These are phyloP conservation scores for Laguncularia racemosa DNA, from an alignment of 345 rosid genomes.

Conservation along the genomic window DNA sequence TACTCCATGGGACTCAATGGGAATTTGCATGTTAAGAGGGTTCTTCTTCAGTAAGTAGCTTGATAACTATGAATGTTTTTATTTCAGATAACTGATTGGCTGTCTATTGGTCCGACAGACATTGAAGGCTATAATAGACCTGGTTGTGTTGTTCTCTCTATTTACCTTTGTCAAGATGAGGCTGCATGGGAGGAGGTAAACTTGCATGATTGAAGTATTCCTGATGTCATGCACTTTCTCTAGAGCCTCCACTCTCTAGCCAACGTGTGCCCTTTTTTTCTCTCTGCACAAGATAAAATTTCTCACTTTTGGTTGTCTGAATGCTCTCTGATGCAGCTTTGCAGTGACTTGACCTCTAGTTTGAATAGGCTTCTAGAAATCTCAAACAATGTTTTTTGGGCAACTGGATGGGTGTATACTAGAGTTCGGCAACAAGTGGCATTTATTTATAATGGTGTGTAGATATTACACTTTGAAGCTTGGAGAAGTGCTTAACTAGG, in stretches of 20 bases:
- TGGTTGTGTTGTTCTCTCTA: slow-evolving; percentile 80
- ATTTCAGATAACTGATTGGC: slow-evolving; percentile 88
- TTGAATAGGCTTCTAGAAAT: slow-evolving; percentile 73
- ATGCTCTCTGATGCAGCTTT: slow-evolving; percentile 43
- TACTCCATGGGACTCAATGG: slow-evolving; percentile 20
- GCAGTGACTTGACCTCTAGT: slow-evolving; percentile 60
- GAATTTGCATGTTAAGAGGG: not conserved
- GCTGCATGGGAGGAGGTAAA: slow-evolving; percentile 92
- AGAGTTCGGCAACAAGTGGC: slow-evolving; percentile 81
- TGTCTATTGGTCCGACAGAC: slow-evolving; percentile 91
- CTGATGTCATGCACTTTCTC: slow-evolving; percentile 2
- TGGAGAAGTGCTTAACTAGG: not conserved
- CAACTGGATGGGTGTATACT: slow-evolving; percentile 74
- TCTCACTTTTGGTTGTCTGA: not conserved
- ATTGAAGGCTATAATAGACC: slow-evolving; percentile 99
- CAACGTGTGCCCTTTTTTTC: not conserved
- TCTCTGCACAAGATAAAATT: not conserved
- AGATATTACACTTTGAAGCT: slow-evolving; percentile 1
- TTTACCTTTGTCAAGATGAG: slow-evolving; percentile 81
- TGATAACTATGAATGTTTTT: slow-evolving; percentile 12
- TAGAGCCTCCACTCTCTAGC: not conserved
- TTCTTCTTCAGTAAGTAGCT: slow-evolving; percentile 11
- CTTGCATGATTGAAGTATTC: slow-evolving; percentile 1
- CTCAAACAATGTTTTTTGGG: slow-evolving; percentile 79
- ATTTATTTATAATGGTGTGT: slow-evolving; percentile 63